Base-by-base conservation (phyloP, 2,329 filamentous ascomycete species). In the Stachybotrys elegans region DNA sequence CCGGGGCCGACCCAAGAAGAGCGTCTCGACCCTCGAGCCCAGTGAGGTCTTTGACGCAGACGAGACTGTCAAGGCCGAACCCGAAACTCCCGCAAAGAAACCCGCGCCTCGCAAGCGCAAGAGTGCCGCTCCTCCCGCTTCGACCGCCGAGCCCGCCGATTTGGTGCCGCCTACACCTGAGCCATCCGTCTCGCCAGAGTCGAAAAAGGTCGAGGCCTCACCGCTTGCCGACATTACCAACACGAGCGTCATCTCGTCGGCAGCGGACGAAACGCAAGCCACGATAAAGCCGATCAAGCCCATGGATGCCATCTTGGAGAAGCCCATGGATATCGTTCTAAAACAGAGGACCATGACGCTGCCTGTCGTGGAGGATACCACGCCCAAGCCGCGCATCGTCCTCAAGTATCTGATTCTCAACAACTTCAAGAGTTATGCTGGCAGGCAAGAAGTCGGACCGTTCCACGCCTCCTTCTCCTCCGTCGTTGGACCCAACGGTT, bases 381-480 rank as follows among this genome's bases (percentile, higher is more conserved):
- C 78, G 1, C 87, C 90, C 2, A 95, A 91, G 62, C 74, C 89
- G 42, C 86, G 93, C 43, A 91, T 93, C 51, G 92, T 97, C 43
- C 92, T 98, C 52, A 93, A 88, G 16, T 89, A 95, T 61, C 74
- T 98, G 40, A 83, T 95, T 47, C 76, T 98, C 54, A 94, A 81
- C 52, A 98, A 98, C 67, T 98, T 98, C 80, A 98, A 98, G 72
- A 97, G 92, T 70, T 98, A 98, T 63, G 93, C 93, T 14, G 93
- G 93, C 4, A 77, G 87, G 49, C 93, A 98, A 64, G 86, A 95
- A 67, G 93, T 98, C 47, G 93, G 93, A 0, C 93, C 93, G 0
- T 98, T 98, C 63, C 93, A 98, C 63, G 79, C 88, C 2, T 98
- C 93, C 0, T 98, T 98, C 68, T 96, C 93, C 2, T 96, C 93